Evolutionary conservation across 306 rosid genomes (phyloP).

Genomic region (Vigna hirtella): DNA sequence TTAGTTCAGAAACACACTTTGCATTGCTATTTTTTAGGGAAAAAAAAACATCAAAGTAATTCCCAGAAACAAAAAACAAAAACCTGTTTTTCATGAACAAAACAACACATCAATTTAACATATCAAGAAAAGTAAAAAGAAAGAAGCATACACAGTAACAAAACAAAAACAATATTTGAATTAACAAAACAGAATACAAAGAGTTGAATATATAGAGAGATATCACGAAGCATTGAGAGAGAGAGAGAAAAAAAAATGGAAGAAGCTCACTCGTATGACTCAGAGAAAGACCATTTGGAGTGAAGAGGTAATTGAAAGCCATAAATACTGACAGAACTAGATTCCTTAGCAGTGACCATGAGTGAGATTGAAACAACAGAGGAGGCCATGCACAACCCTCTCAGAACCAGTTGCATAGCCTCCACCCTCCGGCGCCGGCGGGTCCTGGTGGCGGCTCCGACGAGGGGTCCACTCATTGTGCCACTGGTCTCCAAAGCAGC

Average conservation of each 20-base stretch:
- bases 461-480: conserved; percentile 53
- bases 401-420: conserved; percentile 53
- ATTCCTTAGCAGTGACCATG: conserved; percentile 82
- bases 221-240: conserved; percentile 1
- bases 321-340: conserved; percentile 58
- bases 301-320: conserved; percentile 70
- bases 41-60: not conserved
- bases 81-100: not conserved
- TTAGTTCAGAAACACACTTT: conserved; percentile 42
- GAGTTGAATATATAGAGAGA: not conserved
- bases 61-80: not conserved
- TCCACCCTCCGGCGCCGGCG: conserved; percentile 53
- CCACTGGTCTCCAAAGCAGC: conserved; percentile 50
- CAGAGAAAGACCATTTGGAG: conserved; percentile 86
- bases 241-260: not conserved
- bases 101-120: not conserved
- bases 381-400: conserved; percentile 60
- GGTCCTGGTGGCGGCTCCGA: conserved; percentile 19
- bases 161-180: too few species aligned
- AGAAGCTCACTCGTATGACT: conserved; percentile 69
- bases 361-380: conserved; percentile 61
- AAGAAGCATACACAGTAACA: not conserved
- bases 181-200: not conserved
- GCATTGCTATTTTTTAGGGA: not conserved
- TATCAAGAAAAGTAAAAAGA: not conserved